These are phyloP conservation scores for Salmacisia buchloeana DNA, from an alignment of 1,284 basidiomycete genomes.

Conservation along the genomic window DNA sequence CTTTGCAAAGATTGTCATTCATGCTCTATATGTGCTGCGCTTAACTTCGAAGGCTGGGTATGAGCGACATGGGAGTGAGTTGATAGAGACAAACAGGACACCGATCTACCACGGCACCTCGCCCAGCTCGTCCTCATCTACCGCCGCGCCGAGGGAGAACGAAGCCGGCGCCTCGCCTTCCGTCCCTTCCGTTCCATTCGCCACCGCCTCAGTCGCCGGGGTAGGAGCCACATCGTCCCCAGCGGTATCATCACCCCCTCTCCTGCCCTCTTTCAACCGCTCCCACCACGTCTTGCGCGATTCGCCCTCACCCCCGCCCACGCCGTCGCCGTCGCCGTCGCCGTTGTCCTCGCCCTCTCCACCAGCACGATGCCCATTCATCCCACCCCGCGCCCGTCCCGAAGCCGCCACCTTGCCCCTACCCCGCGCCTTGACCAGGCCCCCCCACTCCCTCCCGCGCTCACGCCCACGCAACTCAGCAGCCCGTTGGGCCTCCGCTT, in stretches of 20 bases:
- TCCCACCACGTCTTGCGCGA: constrained; percentile 15
- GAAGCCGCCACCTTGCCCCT: background rate
- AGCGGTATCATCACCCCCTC: background rate
- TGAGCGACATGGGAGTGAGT: too few relatives aligned
- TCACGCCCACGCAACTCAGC: background rate
- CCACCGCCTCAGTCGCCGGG: too few relatives aligned
- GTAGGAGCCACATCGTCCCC: too few relatives aligned
- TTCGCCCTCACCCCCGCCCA: background rate
- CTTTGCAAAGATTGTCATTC: too few relatives aligned
- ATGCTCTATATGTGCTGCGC: too few relatives aligned
- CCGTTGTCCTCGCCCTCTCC: too few relatives aligned
- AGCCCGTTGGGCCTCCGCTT: too few relatives aligned
- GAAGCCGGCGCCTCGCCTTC: background rate
- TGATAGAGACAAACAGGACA: background rate
- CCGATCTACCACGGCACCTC: constrained; percentile 17
- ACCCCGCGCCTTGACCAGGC: background rate
- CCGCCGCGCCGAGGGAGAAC: constrained; percentile 3
- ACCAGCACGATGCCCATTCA: background rate
- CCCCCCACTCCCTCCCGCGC: background rate
- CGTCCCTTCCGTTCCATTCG: background rate
- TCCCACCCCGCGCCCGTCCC: background rate
- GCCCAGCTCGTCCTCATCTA: constrained; percentile 11
- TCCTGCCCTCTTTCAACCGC: background rate
- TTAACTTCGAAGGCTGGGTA: too few relatives aligned
- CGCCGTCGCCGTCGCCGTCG: too few relatives aligned